Evolutionary conservation across 2,329 filamentous ascomycete species (phyloP), one percentile per base, ranked within the genome.

Genomic region (Sporothrix phasma): DNA sequence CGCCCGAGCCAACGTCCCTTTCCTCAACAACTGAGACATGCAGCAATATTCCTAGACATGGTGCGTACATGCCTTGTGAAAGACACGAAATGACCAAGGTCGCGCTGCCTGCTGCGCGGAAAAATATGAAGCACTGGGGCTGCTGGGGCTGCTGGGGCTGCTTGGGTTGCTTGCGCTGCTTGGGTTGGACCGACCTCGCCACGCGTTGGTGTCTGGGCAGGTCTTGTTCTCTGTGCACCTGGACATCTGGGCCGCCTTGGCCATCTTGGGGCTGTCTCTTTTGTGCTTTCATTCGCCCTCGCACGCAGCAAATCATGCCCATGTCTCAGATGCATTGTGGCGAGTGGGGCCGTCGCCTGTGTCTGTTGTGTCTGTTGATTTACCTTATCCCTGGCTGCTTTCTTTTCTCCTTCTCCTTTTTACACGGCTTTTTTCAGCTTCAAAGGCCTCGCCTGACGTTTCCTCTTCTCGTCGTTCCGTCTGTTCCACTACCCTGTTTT

Each of bases 241-340:
- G 34, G 15, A 3, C 34, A 37, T 37, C 11, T 58, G 22, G 11
- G 34, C 37, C 11, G 34, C 17, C 29, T 37, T 24, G 34, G 34
- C 34, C 34, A 13, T 15, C 34, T n/a, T n/a, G 34, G 5, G 5
- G 1, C 34, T 2, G 29, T 56, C 39, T 17, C 17, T 54, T 54
- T 11, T 49, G 10, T 6, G 0, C 29, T 2, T 22, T 24, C 15
- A 49, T 29, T 49, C 24, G 22, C 6, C 17, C 13, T 7, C 24
- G 11, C 49, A 34, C 15, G 22, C 37, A n/a, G n/a, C n/a, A n/a
- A n/a, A n/a, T n/a, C 6, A 37, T 37, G 34, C 7, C 6, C 34
- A n/a, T 59, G 54, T 45, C 54, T 59, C 17, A 41, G 54, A 45
- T 59, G 39, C 54, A 59, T 58, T 58, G 26, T 41, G 34, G 34